These are phyloP conservation scores for Plasmodium cynomolgi DNA, from an alignment of 169 alveolate genomes.

Conservation along the genomic window DNA sequence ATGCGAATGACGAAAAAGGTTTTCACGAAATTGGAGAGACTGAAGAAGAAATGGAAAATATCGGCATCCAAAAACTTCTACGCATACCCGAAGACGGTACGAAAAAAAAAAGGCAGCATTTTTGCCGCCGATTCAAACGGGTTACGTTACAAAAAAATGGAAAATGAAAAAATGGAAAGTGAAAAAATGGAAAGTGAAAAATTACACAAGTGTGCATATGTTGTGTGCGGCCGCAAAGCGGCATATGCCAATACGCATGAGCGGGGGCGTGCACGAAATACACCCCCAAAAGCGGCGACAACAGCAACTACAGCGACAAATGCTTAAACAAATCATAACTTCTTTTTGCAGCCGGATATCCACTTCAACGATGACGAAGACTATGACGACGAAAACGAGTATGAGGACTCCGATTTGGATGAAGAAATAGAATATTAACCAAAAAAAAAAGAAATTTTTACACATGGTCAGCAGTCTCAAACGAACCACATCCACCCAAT, in stretches of 20 bases:
- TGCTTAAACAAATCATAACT: neutral
- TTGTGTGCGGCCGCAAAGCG: neutral
- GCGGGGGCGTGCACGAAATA: neutral
- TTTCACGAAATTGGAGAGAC: slow-evolving; percentile 81
- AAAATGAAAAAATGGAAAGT: neutral
- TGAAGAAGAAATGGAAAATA: slow-evolving; percentile 85
- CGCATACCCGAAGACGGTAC: slow-evolving; percentile 85
- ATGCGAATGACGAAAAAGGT: slow-evolving; percentile 86
- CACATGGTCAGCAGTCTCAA: neutral
- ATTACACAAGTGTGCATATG: neutral
- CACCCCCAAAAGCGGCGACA: neutral
- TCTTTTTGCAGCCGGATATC: slow-evolving; percentile 82
- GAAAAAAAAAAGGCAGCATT: neutral
- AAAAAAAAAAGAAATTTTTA: slow-evolving; percentile 10
- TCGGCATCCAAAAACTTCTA: slow-evolving; percentile 79
- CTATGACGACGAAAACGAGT: slow-evolving; percentile 79
- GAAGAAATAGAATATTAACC: slow-evolving; percentile 83
- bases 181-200: neutral
- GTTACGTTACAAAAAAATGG: neutral
- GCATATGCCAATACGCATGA: neutral
- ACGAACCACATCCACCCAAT: neutral
- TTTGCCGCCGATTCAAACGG: neutral
- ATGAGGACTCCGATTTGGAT: slow-evolving; percentile 82
- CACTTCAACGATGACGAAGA: slow-evolving; percentile 82
- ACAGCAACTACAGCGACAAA: neutral